phyloP scores from a whole-genome alignment of 1,139 yeast genomes.

The Pichia cactophila region DNA sequence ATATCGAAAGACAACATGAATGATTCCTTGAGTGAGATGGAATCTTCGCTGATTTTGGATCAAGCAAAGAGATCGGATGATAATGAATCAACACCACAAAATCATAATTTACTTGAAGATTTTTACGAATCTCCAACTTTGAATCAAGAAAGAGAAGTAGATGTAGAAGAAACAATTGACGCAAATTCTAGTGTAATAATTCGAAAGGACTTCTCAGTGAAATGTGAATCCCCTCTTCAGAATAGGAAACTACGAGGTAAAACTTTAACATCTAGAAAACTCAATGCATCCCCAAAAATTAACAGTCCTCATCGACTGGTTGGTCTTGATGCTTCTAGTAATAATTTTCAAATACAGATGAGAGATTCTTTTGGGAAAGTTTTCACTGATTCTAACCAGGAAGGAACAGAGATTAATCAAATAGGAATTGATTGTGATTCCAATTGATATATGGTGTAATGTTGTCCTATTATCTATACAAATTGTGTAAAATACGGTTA shows the following conservation, averaged over 20 bases:
- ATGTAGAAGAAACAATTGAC: conserved; percentile 1
- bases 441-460: background rate
- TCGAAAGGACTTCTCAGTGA: background rate
- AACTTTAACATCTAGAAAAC: conserved; percentile 11
- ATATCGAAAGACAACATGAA: background rate
- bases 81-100: conserved; percentile 12
- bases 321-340: conserved; percentile 13
- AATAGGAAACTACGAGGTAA: background rate
- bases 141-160: background rate
- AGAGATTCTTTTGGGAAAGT: conserved; percentile 5
- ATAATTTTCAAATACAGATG: conserved; percentile 8
- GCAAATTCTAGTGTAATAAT: conserved; percentile 10
- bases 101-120: background rate
- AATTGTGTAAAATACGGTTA: too few relatives aligned
- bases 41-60: conserved; percentile 11
- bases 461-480: too few relatives aligned
- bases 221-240: background rate
- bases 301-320: conserved; percentile 18
- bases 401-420: background rate
- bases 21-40: conserved; percentile 12
- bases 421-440: background rate
- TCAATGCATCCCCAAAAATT: conserved; percentile 16
- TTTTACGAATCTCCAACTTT: conserved; percentile 3
- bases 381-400: background rate
- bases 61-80: conserved; percentile 1